These are phyloP conservation scores for Silene uniflora DNA, from an alignment of 148 eudicot genomes.

Conservation along the genomic window DNA sequence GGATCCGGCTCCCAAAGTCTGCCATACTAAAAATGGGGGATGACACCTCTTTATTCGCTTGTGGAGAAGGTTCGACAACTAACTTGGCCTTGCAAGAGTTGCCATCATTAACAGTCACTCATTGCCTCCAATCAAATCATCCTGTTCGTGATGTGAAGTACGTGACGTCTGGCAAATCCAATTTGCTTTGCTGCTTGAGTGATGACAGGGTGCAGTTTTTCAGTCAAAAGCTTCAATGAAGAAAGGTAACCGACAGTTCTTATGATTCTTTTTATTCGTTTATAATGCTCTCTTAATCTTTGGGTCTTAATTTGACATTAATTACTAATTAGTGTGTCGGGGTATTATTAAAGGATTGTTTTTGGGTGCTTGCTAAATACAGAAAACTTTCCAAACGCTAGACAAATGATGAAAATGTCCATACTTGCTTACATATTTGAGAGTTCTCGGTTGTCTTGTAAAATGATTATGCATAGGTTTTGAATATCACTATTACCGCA, in stretches of 20 bases:
- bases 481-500: not conserved
- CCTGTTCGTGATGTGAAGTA: slow-evolving; percentile 62
- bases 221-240: slow-evolving; percentile 25
- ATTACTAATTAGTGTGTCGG: not conserved
- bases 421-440: not conserved
- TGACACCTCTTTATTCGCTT: slow-evolving; percentile 43
- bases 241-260: slow-evolving; percentile 22
- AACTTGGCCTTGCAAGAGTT: slow-evolving; percentile 58
- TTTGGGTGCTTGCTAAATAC: no score
- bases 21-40: slow-evolving; percentile 38
- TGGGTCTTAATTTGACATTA: not conserved
- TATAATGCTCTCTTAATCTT: not conserved
- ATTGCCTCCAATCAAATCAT: slow-evolving; percentile 37
- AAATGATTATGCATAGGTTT: not conserved
- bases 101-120: slow-evolving; percentile 44
- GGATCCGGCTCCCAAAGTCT: slow-evolving; percentile 71
- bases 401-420: not conserved
- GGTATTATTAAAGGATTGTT: not conserved
- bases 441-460: not conserved
- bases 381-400: no score
- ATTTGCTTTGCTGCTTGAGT: slow-evolving; percentile 40
- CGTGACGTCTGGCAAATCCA: slow-evolving; percentile 13
- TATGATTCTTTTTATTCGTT: not conserved
- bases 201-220: slow-evolving; percentile 37
- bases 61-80: slow-evolving; percentile 57